A percentile compares a stretch with the other conserved stretches of the same genome.
These are phyloP conservation scores for Aegilops longissima DNA, from an alignment of 176 grass and related monocot genomes.

Conservation along the genomic window DNA sequence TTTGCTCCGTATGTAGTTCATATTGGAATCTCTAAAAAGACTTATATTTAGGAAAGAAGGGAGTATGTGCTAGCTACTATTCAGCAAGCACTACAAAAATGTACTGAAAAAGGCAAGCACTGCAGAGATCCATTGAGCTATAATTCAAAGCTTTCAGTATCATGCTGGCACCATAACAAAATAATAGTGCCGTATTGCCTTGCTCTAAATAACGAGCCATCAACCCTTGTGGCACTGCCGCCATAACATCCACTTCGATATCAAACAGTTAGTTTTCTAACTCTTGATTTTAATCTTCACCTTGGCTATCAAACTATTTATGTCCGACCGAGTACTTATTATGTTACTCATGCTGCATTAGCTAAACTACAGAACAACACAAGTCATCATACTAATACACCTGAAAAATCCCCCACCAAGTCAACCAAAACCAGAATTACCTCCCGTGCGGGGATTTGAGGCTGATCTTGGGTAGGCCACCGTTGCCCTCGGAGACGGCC, in stretches of 20 bases:
- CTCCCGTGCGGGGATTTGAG: constrained; percentile 78
- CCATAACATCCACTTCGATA: not conserved
- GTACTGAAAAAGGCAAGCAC: not conserved
- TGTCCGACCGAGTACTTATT: not conserved
- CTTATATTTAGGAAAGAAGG: too few relatives aligned
- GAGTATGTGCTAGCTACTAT: not conserved
- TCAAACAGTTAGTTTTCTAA: not conserved
- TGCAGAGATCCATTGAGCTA: not conserved
- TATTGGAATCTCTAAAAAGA: too few relatives aligned
- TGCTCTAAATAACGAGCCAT: not conserved
- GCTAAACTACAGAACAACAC: not conserved
- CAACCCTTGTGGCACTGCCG: not conserved
- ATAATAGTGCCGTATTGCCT: not conserved
- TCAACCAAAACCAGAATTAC: constrained; percentile 25
- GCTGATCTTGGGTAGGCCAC: constrained; percentile 67
- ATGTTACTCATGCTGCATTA: constrained; percentile 1
- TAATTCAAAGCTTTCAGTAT: not conserved
- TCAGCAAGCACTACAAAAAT: not conserved
- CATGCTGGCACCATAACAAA: not conserved
- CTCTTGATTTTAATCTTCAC: not conserved
- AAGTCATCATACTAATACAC: not conserved
- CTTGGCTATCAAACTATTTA: not conserved
- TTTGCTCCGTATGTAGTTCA: too few relatives aligned
- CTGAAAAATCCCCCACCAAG: not conserved
- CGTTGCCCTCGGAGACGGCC: constrained; percentile 71